Percentiles rank a stretch among this genome's conserved stretches.
phyloP scores from a whole-genome alignment of 768 basidiomycete species.

The Tricholoma flavovirens region DNA sequence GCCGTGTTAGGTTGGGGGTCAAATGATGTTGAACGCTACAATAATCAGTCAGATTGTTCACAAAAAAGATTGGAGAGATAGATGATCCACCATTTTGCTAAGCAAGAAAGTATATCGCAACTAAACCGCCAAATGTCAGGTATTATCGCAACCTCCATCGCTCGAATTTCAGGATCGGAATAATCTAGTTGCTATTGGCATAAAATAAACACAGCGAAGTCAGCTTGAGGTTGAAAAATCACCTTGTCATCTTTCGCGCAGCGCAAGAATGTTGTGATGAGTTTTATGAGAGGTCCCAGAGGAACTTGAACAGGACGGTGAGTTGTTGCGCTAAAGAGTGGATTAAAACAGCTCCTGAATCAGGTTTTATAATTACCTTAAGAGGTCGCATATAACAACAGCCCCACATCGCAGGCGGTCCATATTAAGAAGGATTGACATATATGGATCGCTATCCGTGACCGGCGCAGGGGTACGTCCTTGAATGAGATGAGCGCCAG shows the following conservation, averaged over 20 bases:
- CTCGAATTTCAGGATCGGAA: conserved; percentile 44
- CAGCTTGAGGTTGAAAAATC: conserved; percentile 1
- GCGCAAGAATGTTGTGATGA: conserved; percentile 46
- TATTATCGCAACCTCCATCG: conserved; percentile 48
- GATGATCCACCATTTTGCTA: conserved; percentile 43
- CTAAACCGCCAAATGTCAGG: conserved; percentile 49
- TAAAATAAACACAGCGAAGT: neutral
- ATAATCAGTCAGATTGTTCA: neutral
- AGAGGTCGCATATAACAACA: conserved; percentile 44
- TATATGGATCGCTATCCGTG: conserved; percentile 32
- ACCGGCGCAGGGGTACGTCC: conserved; percentile 1
- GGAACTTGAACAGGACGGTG: conserved; percentile 66
- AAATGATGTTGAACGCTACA: conserved; percentile 50
- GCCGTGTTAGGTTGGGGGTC: conserved; percentile 45
- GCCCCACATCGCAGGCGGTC: conserved; percentile 56
- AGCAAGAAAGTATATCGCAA: conserved; percentile 43
- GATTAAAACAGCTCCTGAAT: neutral
- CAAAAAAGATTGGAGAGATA: neutral
- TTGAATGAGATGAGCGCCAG: neutral
- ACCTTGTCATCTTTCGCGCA: conserved; percentile 46
- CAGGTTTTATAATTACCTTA: conserved; percentile 36
- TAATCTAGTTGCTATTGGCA: conserved; percentile 38
- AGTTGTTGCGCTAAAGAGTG: conserved; percentile 40
- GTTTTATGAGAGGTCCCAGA: conserved; percentile 52
- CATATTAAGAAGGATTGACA: conserved; percentile 48